These are phyloP conservation scores for Cystobasidium onofrii DNA, from an alignment of 768 basidiomycete genomes.

Conservation along the genomic window DNA sequence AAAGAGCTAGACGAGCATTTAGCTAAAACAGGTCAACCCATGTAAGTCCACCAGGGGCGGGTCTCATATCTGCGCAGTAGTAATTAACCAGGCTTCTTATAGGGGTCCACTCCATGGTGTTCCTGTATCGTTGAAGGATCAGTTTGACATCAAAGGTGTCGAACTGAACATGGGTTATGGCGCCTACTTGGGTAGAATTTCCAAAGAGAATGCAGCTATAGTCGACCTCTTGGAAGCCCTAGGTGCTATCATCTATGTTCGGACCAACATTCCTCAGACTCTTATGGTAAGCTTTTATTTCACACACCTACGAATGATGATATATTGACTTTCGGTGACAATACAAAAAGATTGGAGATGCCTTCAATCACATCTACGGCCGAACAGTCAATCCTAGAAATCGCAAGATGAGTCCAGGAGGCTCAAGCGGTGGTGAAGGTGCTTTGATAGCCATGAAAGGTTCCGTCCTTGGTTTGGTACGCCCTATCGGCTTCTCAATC, in stretches of 20 bases:
- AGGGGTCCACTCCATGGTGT: constrained; percentile 27
- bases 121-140: constrained; percentile 46
- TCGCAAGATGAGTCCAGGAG: constrained; percentile 62
- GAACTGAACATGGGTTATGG: constrained; percentile 40
- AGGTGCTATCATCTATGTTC: constrained; percentile 51
- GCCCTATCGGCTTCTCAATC: neutral
- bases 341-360: constrained; percentile 57
- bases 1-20: constrained; percentile 59
- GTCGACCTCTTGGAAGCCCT: constrained; percentile 39
- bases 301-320: constrained; percentile 54
- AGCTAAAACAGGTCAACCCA: constrained; percentile 55
- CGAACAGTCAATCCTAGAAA: constrained; percentile 70
- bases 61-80: neutral
- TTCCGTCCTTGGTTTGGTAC: constrained; percentile 28
- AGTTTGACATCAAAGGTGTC: constrained; percentile 43
- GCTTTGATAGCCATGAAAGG: constrained; percentile 57
- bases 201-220: constrained; percentile 11
- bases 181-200: constrained; percentile 33
- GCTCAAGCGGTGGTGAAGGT: constrained; percentile 79
- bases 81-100: neutral
- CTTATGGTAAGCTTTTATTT: constrained; percentile 32
- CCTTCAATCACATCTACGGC: constrained; percentile 69
- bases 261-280: constrained; percentile 41
- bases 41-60: constrained; percentile 58
- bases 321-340: constrained; percentile 48